Evolutionary conservation across 352 stramenopile species (phyloP).

Genomic region (Globisporangium irregulare): DNA sequence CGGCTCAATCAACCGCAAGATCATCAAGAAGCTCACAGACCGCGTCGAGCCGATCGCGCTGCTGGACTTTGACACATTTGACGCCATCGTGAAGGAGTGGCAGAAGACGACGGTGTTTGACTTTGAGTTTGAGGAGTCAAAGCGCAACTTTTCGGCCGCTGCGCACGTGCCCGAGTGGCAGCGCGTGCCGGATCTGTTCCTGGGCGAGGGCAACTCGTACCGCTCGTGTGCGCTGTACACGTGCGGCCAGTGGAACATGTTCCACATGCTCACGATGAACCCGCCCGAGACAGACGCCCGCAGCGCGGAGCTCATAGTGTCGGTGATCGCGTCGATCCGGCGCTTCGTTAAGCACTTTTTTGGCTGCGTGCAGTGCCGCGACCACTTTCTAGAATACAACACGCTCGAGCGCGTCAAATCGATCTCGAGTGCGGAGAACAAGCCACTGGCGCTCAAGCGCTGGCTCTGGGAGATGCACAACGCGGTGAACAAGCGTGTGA

Average conservation of each 20-base stretch:
- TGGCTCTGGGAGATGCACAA: slow-evolving; percentile 89
- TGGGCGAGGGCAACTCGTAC: slow-evolving; percentile 62
- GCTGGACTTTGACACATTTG: slow-evolving; percentile 73
- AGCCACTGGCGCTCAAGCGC: slow-evolving; percentile 56
- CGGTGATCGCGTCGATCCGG: slow-evolving; percentile 69
- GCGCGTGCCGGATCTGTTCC: slow-evolving; percentile 56
- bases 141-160: slow-evolving; percentile 45
- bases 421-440: slow-evolving; percentile 63
- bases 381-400: slow-evolving; percentile 81
- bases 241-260: slow-evolving; percentile 86
- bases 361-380: slow-evolving; percentile 69
- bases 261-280: slow-evolving; percentile 85
- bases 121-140: slow-evolving; percentile 57
- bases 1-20: slow-evolving; percentile 64
- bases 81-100: slow-evolving; percentile 59
- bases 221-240: slow-evolving; percentile 75
- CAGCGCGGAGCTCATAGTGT: slow-evolving; percentile 53
- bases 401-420: slow-evolving; percentile 63
- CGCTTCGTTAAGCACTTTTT: slow-evolving; percentile 88
- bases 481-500: slow-evolving; percentile 73
- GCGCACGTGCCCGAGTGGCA: slow-evolving; percentile 60
- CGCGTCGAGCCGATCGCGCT: slow-evolving; percentile 47
- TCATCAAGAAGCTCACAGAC: slow-evolving; percentile 51
- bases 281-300: slow-evolving; percentile 36
- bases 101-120: slow-evolving; percentile 43